These are phyloP conservation scores for Daphne laureola DNA, from an alignment of 441 rosid species.

Conservation along the genomic window DNA sequence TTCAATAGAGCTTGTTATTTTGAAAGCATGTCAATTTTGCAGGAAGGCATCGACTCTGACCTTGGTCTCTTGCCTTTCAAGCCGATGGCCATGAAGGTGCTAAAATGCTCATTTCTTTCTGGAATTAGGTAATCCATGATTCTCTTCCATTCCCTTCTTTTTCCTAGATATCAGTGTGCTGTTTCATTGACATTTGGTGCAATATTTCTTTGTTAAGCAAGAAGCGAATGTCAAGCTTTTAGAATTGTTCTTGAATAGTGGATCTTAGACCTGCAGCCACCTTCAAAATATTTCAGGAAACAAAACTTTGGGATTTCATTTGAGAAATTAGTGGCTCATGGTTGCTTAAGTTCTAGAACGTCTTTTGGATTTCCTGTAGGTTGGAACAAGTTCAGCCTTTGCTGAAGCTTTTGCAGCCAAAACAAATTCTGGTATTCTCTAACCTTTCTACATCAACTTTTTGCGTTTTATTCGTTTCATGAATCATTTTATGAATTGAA, in stretches of 20 bases:
- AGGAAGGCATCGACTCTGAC: constrained; percentile 49
- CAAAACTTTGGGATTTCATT: no score
- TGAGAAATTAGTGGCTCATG: no score
- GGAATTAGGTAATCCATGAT: constrained; percentile 45
- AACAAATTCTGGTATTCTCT: constrained; percentile 49
- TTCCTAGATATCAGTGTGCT: no score
- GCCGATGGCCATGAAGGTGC: constrained; percentile 70
- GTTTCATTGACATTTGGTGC: no score
- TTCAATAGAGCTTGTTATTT: background rate
- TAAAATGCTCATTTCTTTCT: constrained; percentile 72
- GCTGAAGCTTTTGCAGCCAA: constrained; percentile 51
- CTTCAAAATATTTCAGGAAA: no score
- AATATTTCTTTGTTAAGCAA: no score
- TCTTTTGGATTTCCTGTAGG: constrained; percentile 25
- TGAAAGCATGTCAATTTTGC: constrained; percentile 22
- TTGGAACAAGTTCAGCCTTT: constrained; percentile 37
- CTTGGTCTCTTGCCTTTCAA: constrained; percentile 73
- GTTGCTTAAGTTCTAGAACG: no score
- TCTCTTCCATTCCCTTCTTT: background rate
- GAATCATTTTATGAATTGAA: constrained; percentile 3
- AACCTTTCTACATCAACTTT: background rate
- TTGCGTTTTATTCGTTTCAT: background rate
- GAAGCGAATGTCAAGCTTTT: no score
- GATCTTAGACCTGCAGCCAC: no score
- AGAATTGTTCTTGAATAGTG: no score